phyloP scores from a whole-genome alignment of 1,284 basidiomycete genomes.

The Ganoderma resinaceum region DNA sequence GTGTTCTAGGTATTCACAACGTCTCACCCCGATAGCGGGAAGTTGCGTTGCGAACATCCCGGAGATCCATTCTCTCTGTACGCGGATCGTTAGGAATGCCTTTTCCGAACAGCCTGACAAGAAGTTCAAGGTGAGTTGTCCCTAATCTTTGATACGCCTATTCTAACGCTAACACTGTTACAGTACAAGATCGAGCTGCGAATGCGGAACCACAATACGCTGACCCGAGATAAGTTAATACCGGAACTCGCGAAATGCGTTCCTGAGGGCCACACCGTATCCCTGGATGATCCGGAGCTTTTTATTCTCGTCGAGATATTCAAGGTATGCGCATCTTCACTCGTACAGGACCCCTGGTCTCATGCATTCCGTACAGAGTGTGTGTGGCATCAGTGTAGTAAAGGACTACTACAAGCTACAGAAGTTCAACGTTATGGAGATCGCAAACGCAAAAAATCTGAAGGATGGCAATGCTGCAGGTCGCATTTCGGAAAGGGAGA shows the following conservation, averaged over 20 bases:
- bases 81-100: constrained; percentile 57
- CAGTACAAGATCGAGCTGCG: constrained; percentile 84
- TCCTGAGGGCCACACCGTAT: constrained; percentile 68
- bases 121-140: constrained; percentile 48
- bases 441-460: constrained; percentile 51
- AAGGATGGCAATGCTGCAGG: constrained; percentile 34
- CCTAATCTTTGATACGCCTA: neutral
- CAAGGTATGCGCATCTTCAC: constrained; percentile 58
- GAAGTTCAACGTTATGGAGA: constrained; percentile 80
- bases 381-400: constrained; percentile 77
- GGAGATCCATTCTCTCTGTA: constrained; percentile 71
- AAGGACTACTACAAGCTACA: constrained; percentile 71
- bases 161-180: neutral
- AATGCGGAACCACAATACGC: constrained; percentile 74
- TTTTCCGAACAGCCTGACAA: constrained; percentile 52
- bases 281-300: constrained; percentile 69
- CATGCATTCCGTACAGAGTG: constrained; percentile 52
- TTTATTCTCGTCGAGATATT: constrained; percentile 83
- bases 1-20: constrained; percentile 70
- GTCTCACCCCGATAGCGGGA: constrained; percentile 72
- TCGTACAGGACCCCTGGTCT: neutral
- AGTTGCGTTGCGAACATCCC: constrained; percentile 71
- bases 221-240: constrained; percentile 64
- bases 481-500: constrained; percentile 24
- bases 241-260: constrained; percentile 73